Conservation (phyloP, 164 flowering plant species). For the Buxus sempervirens region DNA sequence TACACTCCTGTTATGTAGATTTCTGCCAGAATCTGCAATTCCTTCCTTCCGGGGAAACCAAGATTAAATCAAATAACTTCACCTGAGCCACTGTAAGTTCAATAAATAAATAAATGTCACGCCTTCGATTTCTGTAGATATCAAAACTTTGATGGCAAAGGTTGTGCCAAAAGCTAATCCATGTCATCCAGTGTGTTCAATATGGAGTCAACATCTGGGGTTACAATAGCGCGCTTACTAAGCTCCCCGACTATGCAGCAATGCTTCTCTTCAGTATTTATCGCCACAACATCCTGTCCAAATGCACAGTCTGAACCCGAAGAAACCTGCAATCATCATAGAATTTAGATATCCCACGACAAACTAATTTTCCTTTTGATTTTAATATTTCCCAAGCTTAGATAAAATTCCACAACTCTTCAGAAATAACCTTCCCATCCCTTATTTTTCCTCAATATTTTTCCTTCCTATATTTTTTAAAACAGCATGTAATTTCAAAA, state of each 20-base stretch:
- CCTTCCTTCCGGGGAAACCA: neutral
- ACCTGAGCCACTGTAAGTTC: neutral
- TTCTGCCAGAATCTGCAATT: neutral
- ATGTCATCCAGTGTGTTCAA: conserved; percentile 29
- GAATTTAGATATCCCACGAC: neutral
- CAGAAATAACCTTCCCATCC: too few relatives aligned
- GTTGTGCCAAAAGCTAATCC: conserved; percentile 14
- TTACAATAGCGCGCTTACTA: conserved; percentile 44
- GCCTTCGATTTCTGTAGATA: neutral
- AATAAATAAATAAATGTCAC: neutral
- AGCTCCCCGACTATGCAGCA: conserved; percentile 54
- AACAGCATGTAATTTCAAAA: too few relatives aligned
- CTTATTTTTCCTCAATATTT: too few relatives aligned
- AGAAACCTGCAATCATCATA: conserved; percentile 41
- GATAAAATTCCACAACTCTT: too few relatives aligned
- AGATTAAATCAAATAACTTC: neutral
- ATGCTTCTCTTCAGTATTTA: conserved; percentile 43
- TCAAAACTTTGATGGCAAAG: neutral
- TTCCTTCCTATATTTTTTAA: too few relatives aligned
- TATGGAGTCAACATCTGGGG: conserved; percentile 58
- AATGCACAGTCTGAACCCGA: conserved; percentile 47
- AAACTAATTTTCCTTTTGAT: neutral
- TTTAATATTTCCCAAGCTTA: too few relatives aligned
- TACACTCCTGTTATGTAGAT: too few relatives aligned
- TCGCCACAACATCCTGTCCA: conserved; percentile 56